Evolutionary conservation across 208 protist genomes (phyloP).

Genomic region (Leishmania tropica): DNA sequence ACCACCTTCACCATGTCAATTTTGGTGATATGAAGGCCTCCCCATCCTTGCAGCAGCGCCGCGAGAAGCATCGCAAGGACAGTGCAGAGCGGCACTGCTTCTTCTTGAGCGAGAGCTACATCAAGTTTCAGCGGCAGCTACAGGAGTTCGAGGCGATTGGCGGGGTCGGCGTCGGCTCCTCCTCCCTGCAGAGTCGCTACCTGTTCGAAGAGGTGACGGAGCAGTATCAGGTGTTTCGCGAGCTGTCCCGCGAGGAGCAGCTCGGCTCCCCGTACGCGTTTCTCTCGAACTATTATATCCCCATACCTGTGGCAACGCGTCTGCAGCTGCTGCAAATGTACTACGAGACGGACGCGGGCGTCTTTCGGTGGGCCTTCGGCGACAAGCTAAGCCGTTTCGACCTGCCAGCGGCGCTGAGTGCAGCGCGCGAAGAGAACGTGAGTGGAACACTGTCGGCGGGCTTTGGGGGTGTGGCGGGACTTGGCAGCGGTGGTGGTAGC

Average conservation of each 20-base stretch:
- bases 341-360: constrained; percentile 68
- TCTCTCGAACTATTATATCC: constrained; percentile 73
- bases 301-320: constrained; percentile 64
- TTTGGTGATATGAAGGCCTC: neutral
- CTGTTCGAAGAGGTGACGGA: constrained; percentile 72
- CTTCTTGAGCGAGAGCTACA: constrained; percentile 49
- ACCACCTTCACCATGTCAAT: neutral
- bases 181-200: constrained; percentile 44
- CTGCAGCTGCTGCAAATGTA: constrained; percentile 70
- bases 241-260: constrained; percentile 56
- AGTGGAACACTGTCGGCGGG: constrained; percentile 4
- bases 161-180: constrained; percentile 21
- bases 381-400: constrained; percentile 61
- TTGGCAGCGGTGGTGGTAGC: constrained; percentile 5
- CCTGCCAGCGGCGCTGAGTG: constrained; percentile 18
- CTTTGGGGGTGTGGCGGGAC: neutral
- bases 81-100: constrained; percentile 25
- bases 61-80: constrained; percentile 2
- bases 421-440: constrained; percentile 19
- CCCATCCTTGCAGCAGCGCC: neutral
- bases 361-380: constrained; percentile 80
- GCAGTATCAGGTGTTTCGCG: constrained; percentile 79
- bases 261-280: constrained; percentile 82
- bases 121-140: constrained; percentile 56
- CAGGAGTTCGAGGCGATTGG: constrained; percentile 37